Evolutionary conservation across 2,329 filamentous ascomycete species (phyloP).

Genomic region (Zymoseptoria brevis): DNA sequence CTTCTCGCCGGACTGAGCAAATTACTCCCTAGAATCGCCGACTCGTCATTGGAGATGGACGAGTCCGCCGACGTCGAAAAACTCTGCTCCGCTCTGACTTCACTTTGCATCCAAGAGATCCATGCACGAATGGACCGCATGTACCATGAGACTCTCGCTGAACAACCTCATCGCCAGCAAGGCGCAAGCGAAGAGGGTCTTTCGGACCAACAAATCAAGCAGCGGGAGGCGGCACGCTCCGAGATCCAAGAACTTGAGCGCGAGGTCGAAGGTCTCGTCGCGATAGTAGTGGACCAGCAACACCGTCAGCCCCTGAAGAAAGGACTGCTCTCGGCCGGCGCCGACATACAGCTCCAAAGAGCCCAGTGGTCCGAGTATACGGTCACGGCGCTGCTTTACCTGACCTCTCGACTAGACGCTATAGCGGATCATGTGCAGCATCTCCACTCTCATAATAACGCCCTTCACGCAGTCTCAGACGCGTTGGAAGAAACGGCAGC

Average conservation of each 20-base stretch:
- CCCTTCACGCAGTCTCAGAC: conserved; percentile 16
- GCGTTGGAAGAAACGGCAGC: conserved; percentile 16
- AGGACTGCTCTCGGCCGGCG: conserved; percentile 30
- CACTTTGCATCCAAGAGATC: conserved; percentile 35
- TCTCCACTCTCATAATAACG: conserved; percentile 21
- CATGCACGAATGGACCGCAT: conserved; percentile 43
- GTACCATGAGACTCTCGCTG: conserved; percentile 31
- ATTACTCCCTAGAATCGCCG: conserved; percentile 53
- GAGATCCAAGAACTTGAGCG: conserved; percentile 63
- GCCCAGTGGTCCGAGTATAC: conserved; percentile 39
- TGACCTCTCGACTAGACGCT: conserved; percentile 28
- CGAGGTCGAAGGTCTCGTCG: conserved; percentile 60
- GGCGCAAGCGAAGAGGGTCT: conserved; percentile 18
- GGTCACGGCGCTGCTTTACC: conserved; percentile 35
- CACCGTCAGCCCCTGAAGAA: conserved; percentile 54
- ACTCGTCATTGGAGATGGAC: conserved; percentile 38
- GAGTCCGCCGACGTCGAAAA: conserved; percentile 46
- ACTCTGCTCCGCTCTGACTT: conserved; percentile 43
- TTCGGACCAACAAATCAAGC: conserved; percentile 14
- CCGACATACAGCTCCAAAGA: conserved; percentile 29
- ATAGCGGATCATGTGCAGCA: conserved; percentile 23
- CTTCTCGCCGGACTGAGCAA: conserved; percentile 59
- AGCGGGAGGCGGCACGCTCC: conserved; percentile 44
- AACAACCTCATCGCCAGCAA: conserved; percentile 4
- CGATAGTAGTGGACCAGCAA: conserved; percentile 64